Base-by-base conservation (phyloP, 176 grass and related monocot genomes). In the Carex cristatella region DNA sequence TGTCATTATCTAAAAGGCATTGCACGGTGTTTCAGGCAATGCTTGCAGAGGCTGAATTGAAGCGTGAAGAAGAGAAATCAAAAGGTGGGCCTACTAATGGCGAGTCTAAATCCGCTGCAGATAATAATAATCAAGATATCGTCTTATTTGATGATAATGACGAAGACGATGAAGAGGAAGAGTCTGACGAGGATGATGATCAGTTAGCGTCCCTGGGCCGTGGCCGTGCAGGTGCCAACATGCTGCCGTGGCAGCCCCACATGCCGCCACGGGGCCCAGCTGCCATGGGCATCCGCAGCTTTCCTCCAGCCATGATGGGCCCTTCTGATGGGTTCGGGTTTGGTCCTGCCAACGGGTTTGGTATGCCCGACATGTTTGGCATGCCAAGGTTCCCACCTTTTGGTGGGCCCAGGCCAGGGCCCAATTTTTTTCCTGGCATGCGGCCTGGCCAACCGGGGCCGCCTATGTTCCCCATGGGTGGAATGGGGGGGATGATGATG, bases 81-180 rank as follows among this genome's bases (percentile, higher is more conserved):
- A 99, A 99, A 88, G 96, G 96, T 32, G 91, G 91, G 53, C 86
- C 88, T 85, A 76, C 81, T 16, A 85, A 89, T 1, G 90, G 91
- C 38, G 90, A 82, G 69, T 28, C 51, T 58, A 27, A 53, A 58
- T 79, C 27, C 16, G 28, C 51, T 58, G 74, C 51, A 58, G 53
- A 79, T 35, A 79, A 55, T 57, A 59, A 99, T 74, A 99, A 95
- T 85, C 96, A 93, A 86, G 91, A 95, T 84, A 99, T 99, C n/a
- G 90, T 95, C 38, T 59, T 95, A 60, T 95, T 92, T 79, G 93
- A 99, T 13, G 96, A 99, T 70, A 93, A 98, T 32, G 95, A 98
- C 68, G 95, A 98, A 57, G 96, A 98, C n/a, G 95, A 98, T 71
- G 96, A 98, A 68, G 93, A 94, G 19, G 96, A 95, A 40, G 93